phyloP scores from a whole-genome alignment of 805 yeast species.

The Saccharomycopsis malanga region DNA sequence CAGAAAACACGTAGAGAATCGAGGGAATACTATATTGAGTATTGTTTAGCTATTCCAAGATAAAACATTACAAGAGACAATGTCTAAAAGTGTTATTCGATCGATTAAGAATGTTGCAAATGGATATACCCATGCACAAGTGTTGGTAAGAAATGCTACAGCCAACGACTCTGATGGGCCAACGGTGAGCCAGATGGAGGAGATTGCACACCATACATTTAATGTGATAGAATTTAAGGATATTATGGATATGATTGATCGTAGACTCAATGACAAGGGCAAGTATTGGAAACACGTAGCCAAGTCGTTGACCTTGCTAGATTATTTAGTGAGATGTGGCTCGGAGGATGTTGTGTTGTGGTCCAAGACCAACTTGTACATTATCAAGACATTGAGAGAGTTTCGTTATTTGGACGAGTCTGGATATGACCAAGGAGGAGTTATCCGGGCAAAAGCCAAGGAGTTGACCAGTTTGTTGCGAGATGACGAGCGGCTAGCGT shows the following conservation, averaged over 20 bases:
- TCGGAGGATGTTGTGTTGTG: slow-evolving; percentile 84
- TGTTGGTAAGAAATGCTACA: slow-evolving; percentile 86
- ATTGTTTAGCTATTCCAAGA: too few species aligned
- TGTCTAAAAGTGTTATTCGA: slow-evolving; percentile 77
- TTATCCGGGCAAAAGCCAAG: slow-evolving; percentile 82
- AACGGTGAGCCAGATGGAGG: slow-evolving; percentile 74
- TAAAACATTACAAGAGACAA: too few species aligned
- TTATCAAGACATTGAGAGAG: slow-evolving; percentile 85
- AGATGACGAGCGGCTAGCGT: slow-evolving; percentile 73
- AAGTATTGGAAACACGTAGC: slow-evolving; percentile 96
- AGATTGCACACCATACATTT: slow-evolving; percentile 66
- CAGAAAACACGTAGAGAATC: too few species aligned
- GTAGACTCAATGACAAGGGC: slow-evolving; percentile 90
- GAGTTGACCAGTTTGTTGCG: slow-evolving; percentile 73
- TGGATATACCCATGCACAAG: slow-evolving; percentile 83
- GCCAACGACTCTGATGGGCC: slow-evolving; percentile 85
- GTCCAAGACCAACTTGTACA: slow-evolving; percentile 83
- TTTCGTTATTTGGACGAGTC: slow-evolving; percentile 70
- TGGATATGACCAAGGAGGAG: slow-evolving; percentile 81
- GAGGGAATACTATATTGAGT: too few species aligned
- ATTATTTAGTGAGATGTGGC: slow-evolving; percentile 78
- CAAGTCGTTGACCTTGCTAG: slow-evolving; percentile 83
- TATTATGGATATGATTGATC: slow-evolving; percentile 89
- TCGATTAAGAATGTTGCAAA: slow-evolving; percentile 82
- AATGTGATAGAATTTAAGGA: slow-evolving; percentile 72